phyloP scores from a whole-genome alignment of 192 early-diverging fungal genomes.

The Haplosporangium gracile region DNA sequence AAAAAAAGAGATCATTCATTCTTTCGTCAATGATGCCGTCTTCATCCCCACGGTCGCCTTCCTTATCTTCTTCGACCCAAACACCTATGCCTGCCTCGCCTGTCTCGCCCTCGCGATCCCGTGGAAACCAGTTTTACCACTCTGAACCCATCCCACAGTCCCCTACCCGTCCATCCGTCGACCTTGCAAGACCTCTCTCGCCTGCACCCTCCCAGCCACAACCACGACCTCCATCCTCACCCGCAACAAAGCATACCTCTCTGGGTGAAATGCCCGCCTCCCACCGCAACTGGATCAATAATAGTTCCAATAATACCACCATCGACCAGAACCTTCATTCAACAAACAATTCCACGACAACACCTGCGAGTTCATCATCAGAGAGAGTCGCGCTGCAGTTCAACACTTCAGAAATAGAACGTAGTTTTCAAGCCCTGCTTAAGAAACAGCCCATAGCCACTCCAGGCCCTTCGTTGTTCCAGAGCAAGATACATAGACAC shows the following conservation, averaged over 20 bases:
- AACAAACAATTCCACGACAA: background rate
- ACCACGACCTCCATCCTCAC: slow-evolving; percentile 3
- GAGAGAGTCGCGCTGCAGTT: slow-evolving; percentile 19
- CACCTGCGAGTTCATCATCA: background rate
- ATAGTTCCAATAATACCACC: background rate
- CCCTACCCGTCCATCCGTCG: slow-evolving; percentile 10
- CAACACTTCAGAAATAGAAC: slow-evolving; percentile 45
- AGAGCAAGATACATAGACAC: slow-evolving; percentile 6
- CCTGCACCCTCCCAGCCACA: background rate
- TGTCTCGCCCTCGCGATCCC: background rate
- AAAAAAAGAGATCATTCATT: background rate
- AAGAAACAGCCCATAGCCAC: slow-evolving; percentile 46
- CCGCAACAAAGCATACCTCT: slow-evolving; percentile 2
- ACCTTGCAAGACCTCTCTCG: background rate
- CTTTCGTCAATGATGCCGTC: background rate
- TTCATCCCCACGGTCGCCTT: background rate
- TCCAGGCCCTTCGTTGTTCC: slow-evolving; percentile 19
- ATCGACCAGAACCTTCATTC: background rate
- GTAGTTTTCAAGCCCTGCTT: slow-evolving; percentile 41
- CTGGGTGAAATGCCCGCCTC: background rate
- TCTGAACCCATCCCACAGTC: slow-evolving; percentile 38
- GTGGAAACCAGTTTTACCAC: slow-evolving; percentile 19
- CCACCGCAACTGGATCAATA: slow-evolving; percentile 7
- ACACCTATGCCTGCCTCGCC: background rate
- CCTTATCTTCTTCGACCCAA: background rate